A percentile compares a stretch with the other conserved stretches of the same genome.
Conservation (phyloP, 2,329 filamentous ascomycete species). For the Boeremia lycopersici region DNA sequence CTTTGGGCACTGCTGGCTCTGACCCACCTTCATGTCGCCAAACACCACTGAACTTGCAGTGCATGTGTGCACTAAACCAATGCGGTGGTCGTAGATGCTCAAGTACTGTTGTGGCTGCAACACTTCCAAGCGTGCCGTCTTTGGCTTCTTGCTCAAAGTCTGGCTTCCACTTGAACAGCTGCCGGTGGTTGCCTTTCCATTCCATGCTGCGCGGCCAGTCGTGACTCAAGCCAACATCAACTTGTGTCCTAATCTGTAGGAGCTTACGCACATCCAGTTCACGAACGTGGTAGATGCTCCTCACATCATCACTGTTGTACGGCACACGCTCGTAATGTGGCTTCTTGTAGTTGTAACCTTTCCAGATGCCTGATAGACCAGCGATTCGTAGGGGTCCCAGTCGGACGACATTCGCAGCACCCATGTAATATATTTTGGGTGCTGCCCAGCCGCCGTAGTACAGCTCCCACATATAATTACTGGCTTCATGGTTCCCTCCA, state of each 20-base stretch:
- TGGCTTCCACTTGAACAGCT: constrained; percentile 74
- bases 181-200: constrained; percentile 71
- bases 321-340: constrained; percentile 85
- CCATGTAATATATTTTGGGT: constrained; percentile 96
- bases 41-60: constrained; percentile 80
- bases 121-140: constrained; percentile 76
- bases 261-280: constrained; percentile 92
- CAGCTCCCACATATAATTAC: constrained; percentile 86
- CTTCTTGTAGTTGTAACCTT: constrained; percentile 84
- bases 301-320: constrained; percentile 77
- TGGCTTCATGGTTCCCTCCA: constrained; percentile 93
- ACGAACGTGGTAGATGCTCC: constrained; percentile 85
- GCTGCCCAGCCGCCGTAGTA: constrained; percentile 98
- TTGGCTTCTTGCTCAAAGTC: constrained; percentile 77
- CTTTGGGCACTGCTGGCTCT: constrained; percentile 28
- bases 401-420: constrained; percentile 85
- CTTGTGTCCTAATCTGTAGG: constrained; percentile 79
- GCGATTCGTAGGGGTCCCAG: constrained; percentile 86
- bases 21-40: constrained; percentile 52
- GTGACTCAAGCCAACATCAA: constrained; percentile 91
- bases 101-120: constrained; percentile 79
- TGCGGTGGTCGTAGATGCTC: constrained; percentile 79
- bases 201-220: constrained; percentile 93
- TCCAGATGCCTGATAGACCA: constrained; percentile 93
- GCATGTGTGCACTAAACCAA: constrained; percentile 92